Base-by-base conservation (phyloP, 2,329 filamentous ascomycete species). In the Proliferodiscus dingleyae region DNA sequence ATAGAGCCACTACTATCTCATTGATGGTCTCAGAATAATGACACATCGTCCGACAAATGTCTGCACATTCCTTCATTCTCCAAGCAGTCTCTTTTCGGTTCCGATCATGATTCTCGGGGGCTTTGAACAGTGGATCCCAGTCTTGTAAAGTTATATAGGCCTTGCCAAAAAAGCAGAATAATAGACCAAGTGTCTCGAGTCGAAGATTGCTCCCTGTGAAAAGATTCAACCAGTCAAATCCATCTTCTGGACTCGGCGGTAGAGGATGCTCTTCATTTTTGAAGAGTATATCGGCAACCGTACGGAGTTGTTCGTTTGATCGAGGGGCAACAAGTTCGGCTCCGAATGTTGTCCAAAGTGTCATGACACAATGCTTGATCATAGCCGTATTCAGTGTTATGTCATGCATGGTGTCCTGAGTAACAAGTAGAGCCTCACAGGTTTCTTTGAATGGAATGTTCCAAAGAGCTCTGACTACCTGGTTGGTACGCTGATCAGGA, bases 11-110 rank as follows among this genome's bases (percentile, higher is more conserved):
- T 5, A 56, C 53, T 30, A 58, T 32, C 30, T 53, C 49, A 48
- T 57, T 55, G 1, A 53, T 29, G 10, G 54, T 55, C 22, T 54
- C 53, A 3, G 51, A 49, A 7, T 40, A 37, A 28, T 52, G 45
- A 30, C 49, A 52, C 39, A 49, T 47, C 32, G 46, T 51, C 10
- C 54, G 47, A 37, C 57, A 61, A 22, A 57, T 45, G 38, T 58
- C 52, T 3, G 58, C 58, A 46, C 59, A 61, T 26, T 61, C 58
- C 34, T 56, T 58, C 61, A 62, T 62, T 40, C 59, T 56, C 58
- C 54, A 60, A 22, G 54, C 48, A 5, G 52, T 55, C 34, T 60
- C 51, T 47, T 51, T 57, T 39, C 60, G 52, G 36, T 61, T 54
- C 19, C 51, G 45, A 2, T 51, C 56, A 37, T 50, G 15, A 30